A percentile compares a stretch with the other conserved stretches of the same genome.
These are phyloP conservation scores for Ramularia collo-cygni DNA, from an alignment of 2,329 filamentous ascomycete genomes.

Conservation along the genomic window DNA sequence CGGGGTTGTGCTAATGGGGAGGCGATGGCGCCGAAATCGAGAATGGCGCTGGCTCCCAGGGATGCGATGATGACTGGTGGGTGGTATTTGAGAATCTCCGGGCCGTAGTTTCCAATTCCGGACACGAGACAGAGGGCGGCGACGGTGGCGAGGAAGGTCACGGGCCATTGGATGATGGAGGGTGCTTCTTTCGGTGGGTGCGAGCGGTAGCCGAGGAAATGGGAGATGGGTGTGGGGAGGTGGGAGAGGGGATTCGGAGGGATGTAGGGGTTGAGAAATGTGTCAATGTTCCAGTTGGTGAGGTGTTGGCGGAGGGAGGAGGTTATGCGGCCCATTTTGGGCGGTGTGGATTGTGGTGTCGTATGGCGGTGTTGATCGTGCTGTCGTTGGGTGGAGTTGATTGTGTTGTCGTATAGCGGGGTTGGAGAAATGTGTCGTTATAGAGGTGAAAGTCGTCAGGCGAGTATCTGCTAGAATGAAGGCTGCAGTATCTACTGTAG, in stretches of 20 bases:
- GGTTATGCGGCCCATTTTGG: background rate
- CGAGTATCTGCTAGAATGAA: too few species aligned
- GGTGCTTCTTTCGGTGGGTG: constrained; percentile 35
- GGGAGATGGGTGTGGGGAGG: constrained; percentile 59
- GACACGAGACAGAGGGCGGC: constrained; percentile 38
- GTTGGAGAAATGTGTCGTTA: too few species aligned
- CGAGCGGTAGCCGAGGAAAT: constrained; percentile 51
- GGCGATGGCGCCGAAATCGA: constrained; percentile 43
- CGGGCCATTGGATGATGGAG: constrained; percentile 35
- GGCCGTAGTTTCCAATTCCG: constrained; percentile 36
- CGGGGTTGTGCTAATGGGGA: constrained; percentile 44
- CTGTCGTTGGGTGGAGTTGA: too few species aligned
- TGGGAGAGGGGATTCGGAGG: constrained; percentile 57
- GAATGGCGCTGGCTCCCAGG: constrained; percentile 41
- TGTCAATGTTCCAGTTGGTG: constrained; percentile 66
- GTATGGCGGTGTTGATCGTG: constrained; percentile 4
- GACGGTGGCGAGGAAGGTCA: constrained; percentile 39
- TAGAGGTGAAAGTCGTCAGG: too few species aligned
- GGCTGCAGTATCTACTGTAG: too few species aligned
- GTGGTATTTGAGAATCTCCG: constrained; percentile 31
- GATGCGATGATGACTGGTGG: constrained; percentile 40
- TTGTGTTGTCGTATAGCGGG: too few species aligned
- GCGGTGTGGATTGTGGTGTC: constrained; percentile 1
- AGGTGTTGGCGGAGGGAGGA: constrained; percentile 8
- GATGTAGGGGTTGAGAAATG: constrained; percentile 63